Conservation (phyloP, 1,284 basidiomycete genomes). For the Wolfiporia cocos region DNA sequence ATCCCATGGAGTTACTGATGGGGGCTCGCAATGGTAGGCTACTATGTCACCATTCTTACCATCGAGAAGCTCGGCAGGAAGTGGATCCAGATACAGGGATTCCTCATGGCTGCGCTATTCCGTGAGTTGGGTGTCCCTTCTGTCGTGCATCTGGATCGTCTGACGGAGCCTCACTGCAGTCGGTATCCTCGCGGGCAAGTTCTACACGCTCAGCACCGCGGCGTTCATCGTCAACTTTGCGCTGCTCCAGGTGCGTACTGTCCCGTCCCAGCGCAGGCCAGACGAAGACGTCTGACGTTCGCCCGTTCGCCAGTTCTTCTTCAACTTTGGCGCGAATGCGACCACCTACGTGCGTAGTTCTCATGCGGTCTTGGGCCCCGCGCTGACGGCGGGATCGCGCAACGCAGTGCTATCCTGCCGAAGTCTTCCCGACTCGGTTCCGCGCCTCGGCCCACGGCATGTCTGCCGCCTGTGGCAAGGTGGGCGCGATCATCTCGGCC, state of each 20-base stretch:
- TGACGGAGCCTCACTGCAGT: too few relatives aligned
- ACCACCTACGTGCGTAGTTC: conserved; percentile 24
- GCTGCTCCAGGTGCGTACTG: conserved; percentile 40
- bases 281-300: too few relatives aligned
- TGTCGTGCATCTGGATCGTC: too few relatives aligned
- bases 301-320: conserved; percentile 70
- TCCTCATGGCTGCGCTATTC: conserved; percentile 65
- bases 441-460: conserved; percentile 78
- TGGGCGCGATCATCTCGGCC: conserved; percentile 79
- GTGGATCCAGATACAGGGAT: conserved; percentile 75
- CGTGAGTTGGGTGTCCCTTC: too few relatives aligned
- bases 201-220: conserved; percentile 53
- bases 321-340: conserved; percentile 87
- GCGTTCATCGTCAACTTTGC: conserved; percentile 71
- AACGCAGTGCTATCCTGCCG: conserved; percentile 64
- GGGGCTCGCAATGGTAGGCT: too few relatives aligned
- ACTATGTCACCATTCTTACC: conserved; percentile 62
- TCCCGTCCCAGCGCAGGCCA: too few relatives aligned
- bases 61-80: conserved; percentile 73
- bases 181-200: conserved; percentile 59
- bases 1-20: too few relatives aligned
- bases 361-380: neutral
- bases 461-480: conserved; percentile 74
- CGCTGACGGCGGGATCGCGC: too few relatives aligned
- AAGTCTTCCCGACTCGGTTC: conserved; percentile 87